Percentiles rank a stretch among this genome's conserved stretches.
These are phyloP conservation scores for Suhomyces chickasaworum DNA, from an alignment of 1,139 yeast genomes.

Conservation along the genomic window DNA sequence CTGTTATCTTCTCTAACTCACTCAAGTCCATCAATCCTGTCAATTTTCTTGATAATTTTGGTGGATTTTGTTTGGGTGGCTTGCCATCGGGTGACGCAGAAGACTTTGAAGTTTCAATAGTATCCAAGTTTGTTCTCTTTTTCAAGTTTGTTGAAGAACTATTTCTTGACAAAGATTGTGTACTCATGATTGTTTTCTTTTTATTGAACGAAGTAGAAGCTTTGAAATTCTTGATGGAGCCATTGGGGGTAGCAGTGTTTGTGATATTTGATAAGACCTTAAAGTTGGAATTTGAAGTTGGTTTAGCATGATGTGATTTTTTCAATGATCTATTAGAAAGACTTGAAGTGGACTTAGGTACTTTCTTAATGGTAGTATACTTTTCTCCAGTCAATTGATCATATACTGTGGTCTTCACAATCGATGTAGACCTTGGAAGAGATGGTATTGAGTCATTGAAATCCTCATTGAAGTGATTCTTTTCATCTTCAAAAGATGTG, in stretches of 20 bases:
- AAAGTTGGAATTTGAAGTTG: conserved; percentile 11
- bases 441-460: conserved; percentile 23
- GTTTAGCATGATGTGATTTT: conserved; percentile 9
- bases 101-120: conserved; percentile 5
- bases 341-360: conserved; percentile 26
- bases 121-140: conserved; percentile 8
- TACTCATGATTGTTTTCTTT: conserved; percentile 34
- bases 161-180: conserved; percentile 30
- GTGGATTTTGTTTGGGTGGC: conserved; percentile 23
- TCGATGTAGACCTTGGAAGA: conserved; percentile 49
- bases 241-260: conserved; percentile 23
- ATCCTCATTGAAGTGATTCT: conserved; percentile 19
- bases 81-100: conserved; percentile 3
- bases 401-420: conserved; percentile 45
- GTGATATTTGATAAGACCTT: conserved; percentile 35
- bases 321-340: conserved; percentile 22
- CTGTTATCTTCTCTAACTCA: conserved; percentile 14
- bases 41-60: conserved; percentile 26
- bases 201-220: conserved; percentile 47
- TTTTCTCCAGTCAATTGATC: conserved; percentile 34
- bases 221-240: conserved; percentile 27
- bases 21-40: conserved; percentile 28
- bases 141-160: conserved; percentile 17
- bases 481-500: conserved; percentile 24
- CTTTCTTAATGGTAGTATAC: conserved; percentile 25